phyloP scores from a whole-genome alignment of 768 basidiomycete genomes.

The Chalciporus piperatus region DNA sequence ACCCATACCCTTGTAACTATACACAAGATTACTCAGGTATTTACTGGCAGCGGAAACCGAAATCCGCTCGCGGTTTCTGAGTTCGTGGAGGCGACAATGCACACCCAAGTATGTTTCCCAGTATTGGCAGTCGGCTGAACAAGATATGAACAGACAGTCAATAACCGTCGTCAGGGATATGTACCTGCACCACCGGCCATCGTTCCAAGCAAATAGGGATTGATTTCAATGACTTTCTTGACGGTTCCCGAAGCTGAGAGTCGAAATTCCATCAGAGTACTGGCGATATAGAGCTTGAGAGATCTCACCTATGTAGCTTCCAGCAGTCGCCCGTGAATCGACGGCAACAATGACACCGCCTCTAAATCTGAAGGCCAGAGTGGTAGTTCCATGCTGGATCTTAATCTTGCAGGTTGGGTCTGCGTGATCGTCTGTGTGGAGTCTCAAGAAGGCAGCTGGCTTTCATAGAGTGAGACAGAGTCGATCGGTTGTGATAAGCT shows the following conservation, averaged over 20 bases:
- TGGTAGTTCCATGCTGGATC: conserved; percentile 98
- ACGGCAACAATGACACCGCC: conserved; percentile 99
- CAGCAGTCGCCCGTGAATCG: conserved; percentile 97
- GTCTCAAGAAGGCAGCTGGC: conserved; percentile 87
- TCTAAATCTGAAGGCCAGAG: conserved; percentile 92
- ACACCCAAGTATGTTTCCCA: conserved; percentile 99
- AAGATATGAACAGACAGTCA: conserved; percentile 2
- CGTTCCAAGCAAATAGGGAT: conserved; percentile 96
- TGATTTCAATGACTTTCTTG: conserved; percentile 99
- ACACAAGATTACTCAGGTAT: conserved; percentile 95
- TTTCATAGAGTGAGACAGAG: conserved; percentile 33
- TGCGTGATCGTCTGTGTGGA: conserved; percentile 94
- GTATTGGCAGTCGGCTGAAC: conserved; percentile 87
- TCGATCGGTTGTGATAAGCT: background rate
- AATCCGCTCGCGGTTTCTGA: conserved; percentile 94
- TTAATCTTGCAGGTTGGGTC: conserved; percentile 95
- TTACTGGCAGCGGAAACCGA: conserved; percentile 99
- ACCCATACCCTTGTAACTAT: conserved; percentile 99
- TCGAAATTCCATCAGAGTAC: background rate
- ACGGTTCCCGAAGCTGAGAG: conserved; percentile 87
- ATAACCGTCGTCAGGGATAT: conserved; percentile 22
- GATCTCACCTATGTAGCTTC: conserved; percentile 87
- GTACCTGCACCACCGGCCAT: conserved; percentile 99
- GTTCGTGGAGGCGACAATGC: conserved; percentile 94
- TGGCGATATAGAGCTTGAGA: background rate